phyloP scores from a whole-genome alignment of 73 alveolate genomes.

The Urostyla sp. region DNA sequence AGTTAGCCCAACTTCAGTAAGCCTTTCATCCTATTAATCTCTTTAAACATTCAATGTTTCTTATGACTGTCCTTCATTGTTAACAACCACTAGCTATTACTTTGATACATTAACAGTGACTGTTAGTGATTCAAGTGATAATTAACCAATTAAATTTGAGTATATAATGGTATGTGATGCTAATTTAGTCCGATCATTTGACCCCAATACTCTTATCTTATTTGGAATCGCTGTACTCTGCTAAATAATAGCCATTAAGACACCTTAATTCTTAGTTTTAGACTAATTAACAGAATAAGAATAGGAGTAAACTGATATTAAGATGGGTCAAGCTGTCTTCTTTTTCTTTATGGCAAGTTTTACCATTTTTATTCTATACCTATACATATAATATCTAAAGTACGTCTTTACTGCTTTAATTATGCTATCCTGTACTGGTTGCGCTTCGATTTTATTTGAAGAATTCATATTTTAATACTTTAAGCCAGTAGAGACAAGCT shows the following conservation, averaged over 20 bases:
- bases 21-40: too few species aligned
- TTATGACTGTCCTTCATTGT: too few species aligned
- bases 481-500: background rate
- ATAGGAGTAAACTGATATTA: slow-evolving; percentile 34
- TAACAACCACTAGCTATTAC: background rate
- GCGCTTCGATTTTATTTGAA: slow-evolving; percentile 26
- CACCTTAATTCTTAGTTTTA: slow-evolving; percentile 21
- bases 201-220: slow-evolving; percentile 8
- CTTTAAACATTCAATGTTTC: too few species aligned
- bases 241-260: background rate
- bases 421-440: slow-evolving; percentile 1
- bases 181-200: background rate
- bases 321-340: slow-evolving; percentile 23
- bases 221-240: slow-evolving; percentile 30
- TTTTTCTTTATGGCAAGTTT: slow-evolving; percentile 47
- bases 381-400: slow-evolving; percentile 25
- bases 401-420: background rate
- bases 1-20: too few species aligned
- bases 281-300: slow-evolving; percentile 44
- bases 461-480: slow-evolving; percentile 11
- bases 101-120: slow-evolving; percentile 22
- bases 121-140: background rate
- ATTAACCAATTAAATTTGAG: background rate
- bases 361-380: slow-evolving; percentile 32
- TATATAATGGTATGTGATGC: slow-evolving; percentile 53